These are phyloP conservation scores for Diaporthe vaccinii DNA, from an alignment of 2,329 filamentous ascomycete genomes.

Conservation along the genomic window DNA sequence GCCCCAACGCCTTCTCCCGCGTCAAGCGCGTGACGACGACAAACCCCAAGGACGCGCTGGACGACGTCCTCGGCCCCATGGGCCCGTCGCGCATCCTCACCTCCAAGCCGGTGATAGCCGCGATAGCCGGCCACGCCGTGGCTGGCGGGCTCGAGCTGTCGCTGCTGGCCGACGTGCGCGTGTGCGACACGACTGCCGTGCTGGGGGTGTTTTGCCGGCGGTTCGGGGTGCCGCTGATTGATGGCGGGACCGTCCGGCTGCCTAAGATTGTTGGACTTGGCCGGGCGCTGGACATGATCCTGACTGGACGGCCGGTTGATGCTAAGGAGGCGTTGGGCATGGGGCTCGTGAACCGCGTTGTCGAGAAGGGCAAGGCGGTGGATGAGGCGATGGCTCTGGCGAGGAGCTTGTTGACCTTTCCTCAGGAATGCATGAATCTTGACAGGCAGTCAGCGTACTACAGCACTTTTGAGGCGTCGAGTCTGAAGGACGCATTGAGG, in stretches of 20 bases:
- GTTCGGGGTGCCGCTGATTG: conserved; percentile 66
- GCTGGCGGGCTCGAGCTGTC: conserved; percentile 67
- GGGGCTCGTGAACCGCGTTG: conserved; percentile 66
- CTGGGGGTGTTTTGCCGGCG: conserved; percentile 70
- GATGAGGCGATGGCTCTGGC: conserved; percentile 64
- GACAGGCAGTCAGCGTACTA: conserved; percentile 65
- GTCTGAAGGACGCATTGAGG: conserved; percentile 63
- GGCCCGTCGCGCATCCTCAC: conserved; percentile 64
- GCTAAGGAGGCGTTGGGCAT: conserved; percentile 65
- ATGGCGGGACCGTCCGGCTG: conserved; percentile 64
- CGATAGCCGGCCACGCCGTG: conserved; percentile 66
- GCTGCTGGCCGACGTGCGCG: conserved; percentile 65
- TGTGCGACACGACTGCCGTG: conserved; percentile 65
- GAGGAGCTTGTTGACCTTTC: conserved; percentile 60
- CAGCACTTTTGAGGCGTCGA: conserved; percentile 60
- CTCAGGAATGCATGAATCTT: conserved; percentile 64
- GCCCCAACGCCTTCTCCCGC: background rate
- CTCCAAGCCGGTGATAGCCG: conserved; percentile 65
- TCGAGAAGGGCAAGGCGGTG: conserved; percentile 63
- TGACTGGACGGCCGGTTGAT: conserved; percentile 64
- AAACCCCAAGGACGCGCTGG: background rate
- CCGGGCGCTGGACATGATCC: conserved; percentile 68
- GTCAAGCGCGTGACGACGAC: conserved; percentile 20
- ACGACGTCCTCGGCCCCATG: conserved; percentile 57
- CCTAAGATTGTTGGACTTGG: conserved; percentile 65